Conservation (phyloP, 2,329 filamentous ascomycete genomes). For the Elsinoe ampelina region DNA sequence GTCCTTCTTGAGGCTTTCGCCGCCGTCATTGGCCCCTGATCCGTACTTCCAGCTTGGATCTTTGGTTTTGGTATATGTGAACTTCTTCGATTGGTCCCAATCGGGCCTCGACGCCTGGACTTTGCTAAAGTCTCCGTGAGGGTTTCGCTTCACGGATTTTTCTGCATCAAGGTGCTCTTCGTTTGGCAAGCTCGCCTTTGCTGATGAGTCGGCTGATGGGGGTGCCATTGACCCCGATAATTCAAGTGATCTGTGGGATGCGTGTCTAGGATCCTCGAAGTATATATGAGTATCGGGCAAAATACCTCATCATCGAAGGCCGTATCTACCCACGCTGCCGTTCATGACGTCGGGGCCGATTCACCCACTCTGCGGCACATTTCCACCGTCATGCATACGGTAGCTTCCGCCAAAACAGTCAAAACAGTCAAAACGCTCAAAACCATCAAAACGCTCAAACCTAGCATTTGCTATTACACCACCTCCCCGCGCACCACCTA, state of each 20-base stretch:
- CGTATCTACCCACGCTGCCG: neutral
- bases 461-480: too few relatives aligned
- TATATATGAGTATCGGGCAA: neutral
- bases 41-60: slow-evolving; percentile 58
- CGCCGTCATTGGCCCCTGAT: slow-evolving; percentile 52
- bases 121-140: slow-evolving; percentile 64
- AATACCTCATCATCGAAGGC: neutral
- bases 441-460: too few relatives aligned
- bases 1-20: slow-evolving; percentile 41
- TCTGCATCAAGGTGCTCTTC: slow-evolving; percentile 26
- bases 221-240: neutral
- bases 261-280: too few relatives aligned
- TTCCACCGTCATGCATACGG: too few relatives aligned
- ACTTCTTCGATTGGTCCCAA: slow-evolving; percentile 43
- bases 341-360: slow-evolving; percentile 2
- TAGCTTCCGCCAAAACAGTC: neutral
- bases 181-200: neutral
- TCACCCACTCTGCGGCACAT: neutral
- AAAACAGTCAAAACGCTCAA: too few relatives aligned
- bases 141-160: slow-evolving; percentile 49
- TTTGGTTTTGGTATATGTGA: slow-evolving; percentile 54
- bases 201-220: neutral
- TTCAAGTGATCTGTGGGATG: too few relatives aligned
- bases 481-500: too few relatives aligned
- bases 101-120: slow-evolving; percentile 58